Conservation (phyloP, 2,329 filamentous ascomycete species). For the Apiospora koreana region DNA sequence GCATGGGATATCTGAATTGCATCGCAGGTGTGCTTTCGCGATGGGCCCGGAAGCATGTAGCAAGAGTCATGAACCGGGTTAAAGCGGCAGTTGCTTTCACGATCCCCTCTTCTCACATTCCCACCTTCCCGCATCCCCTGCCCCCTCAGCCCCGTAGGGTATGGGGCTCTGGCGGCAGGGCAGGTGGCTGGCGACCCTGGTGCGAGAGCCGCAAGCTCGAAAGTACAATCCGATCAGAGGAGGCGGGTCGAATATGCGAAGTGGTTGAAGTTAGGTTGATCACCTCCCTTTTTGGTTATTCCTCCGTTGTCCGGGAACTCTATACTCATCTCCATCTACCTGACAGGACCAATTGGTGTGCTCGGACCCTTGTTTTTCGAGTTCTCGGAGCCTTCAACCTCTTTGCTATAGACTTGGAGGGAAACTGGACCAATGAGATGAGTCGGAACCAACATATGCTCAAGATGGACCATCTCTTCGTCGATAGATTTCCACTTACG, state of each 20-base stretch:
- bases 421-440: neutral
- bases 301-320: neutral
- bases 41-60: neutral
- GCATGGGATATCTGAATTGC: neutral
- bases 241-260: neutral
- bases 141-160: neutral
- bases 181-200: neutral
- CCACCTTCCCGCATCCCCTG: too few species aligned
- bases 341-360: neutral
- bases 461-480: neutral
- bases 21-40: neutral
- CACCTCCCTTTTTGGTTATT: neutral
- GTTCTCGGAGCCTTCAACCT: neutral
- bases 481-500: neutral
- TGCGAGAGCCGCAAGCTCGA: neutral
- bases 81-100: neutral
- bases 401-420: neutral
- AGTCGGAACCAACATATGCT: neutral
- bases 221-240: neutral
- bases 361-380: neutral
- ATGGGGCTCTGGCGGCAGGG: neutral
- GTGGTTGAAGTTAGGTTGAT: neutral
- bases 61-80: neutral
- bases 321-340: neutral
- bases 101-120: neutral